Evolutionary conservation across 345 rosid species (phyloP).

Genomic region (Corymbia maculata): DNA sequence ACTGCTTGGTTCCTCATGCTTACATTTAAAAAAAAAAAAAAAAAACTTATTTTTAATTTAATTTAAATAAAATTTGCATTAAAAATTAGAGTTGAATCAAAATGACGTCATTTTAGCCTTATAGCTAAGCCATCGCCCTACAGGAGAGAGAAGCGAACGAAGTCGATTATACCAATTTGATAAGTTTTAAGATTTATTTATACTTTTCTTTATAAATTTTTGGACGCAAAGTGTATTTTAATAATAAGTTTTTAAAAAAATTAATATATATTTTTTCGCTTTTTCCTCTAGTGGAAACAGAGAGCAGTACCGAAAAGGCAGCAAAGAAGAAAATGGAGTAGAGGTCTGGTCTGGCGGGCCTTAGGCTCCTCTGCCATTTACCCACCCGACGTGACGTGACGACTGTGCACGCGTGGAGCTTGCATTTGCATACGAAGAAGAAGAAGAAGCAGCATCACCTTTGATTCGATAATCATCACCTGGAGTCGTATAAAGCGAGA

Average conservation of each 20-base stretch:
- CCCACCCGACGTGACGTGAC: background rate
- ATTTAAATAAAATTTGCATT: too few relatives aligned
- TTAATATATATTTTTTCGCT: rapidly evolving
- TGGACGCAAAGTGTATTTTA: rapidly evolving
- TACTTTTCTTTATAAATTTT: rapidly evolving
- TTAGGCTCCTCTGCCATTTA: too few relatives aligned
- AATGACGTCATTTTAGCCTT: rapidly evolving
- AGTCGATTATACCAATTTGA: rapidly evolving
- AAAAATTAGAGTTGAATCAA: rapidly evolving
- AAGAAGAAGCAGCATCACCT: too few relatives aligned
- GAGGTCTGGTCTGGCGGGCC: background rate
- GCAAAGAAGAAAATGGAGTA: too few relatives aligned
- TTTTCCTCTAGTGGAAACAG: background rate
- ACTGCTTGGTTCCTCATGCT: background rate
- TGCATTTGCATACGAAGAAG: too few relatives aligned
- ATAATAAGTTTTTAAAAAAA: too few relatives aligned
- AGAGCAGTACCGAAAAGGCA: background rate
- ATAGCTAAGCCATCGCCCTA: too few relatives aligned
- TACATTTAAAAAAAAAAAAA: too few relatives aligned
- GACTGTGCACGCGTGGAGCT: background rate
- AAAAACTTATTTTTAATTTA: too few relatives aligned
- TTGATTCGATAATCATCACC: too few relatives aligned
- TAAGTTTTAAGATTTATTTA: too few relatives aligned
- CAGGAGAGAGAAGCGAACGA: too few relatives aligned
- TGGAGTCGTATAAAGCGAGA: background rate